Base-by-base conservation (phyloP, 2,329 filamentous ascomycete species). In the Geosmithia morbida region DNA sequence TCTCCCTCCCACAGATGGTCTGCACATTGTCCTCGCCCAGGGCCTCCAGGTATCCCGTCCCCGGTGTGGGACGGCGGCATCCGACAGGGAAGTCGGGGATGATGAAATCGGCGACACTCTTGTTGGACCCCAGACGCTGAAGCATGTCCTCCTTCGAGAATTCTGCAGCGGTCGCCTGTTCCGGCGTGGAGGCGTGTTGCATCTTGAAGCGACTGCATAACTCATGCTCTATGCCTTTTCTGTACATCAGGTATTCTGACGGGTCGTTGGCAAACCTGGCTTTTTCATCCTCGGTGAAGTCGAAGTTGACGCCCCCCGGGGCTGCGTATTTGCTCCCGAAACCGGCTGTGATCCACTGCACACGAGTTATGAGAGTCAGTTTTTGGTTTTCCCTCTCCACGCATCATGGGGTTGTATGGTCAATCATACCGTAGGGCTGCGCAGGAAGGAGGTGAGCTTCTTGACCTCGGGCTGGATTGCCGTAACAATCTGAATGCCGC, bases 401-500 rank as follows among this genome's bases (percentile, higher is more conserved):
- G n/a, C n/a, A n/a, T n/a, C 33, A 37, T 37, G 33, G 3, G 14
- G 14, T 8, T 37, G 3, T 16, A 37, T 18, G 19, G 17, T 33
- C 44, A 37, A 11, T 13, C 33, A 37, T 37, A 37, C 33, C 33
- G 19, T 19, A 16, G 17, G 44, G 43, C 20, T 46, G 2, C 48
- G 47, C n/a, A 48, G 16, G 17, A 49, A 49, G 5, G 18, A 42
- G 37, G 40, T 47, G 18, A 39, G 45, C 10, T n/a, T 33, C 33
- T 22, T 41, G 30, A 48, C 48, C 37, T 41, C 55, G 2, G 53
- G 51, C 10, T 54, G 53, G n/a, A 77, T 67, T 29, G 67, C 64
- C 1, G 73, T 68, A 8, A 75, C 54, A 29, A 78, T 61, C 51
- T 78, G 74, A n/a, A 77, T 65, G 1, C 71, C 73, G 0, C 51